These are phyloP conservation scores for Sporisorium exsertum DNA, from an alignment of 1,284 basidiomycete genomes.

Conservation along the genomic window DNA sequence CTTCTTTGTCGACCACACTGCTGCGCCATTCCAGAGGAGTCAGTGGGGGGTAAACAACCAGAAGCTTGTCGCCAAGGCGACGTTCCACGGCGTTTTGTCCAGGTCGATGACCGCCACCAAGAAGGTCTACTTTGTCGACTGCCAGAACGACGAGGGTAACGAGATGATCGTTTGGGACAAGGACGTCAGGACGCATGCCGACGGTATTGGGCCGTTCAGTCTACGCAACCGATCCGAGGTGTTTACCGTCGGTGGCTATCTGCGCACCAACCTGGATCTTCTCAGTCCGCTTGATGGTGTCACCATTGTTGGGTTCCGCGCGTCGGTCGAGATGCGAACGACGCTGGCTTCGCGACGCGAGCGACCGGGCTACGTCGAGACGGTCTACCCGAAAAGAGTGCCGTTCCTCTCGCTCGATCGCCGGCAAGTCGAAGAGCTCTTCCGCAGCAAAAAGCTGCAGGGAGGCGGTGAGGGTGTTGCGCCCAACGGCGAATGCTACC, in stretches of 20 bases:
- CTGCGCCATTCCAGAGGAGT: conserved; percentile 28
- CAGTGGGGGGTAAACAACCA: conserved; percentile 33
- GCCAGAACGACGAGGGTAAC: conserved; percentile 32
- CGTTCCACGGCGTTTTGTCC: conserved; percentile 20
- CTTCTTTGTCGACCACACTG: conserved; percentile 34
- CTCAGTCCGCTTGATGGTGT: conserved; percentile 29
- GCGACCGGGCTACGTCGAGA: conserved; percentile 21
- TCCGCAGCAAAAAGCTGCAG: conserved; percentile 13
- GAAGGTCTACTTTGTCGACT: conserved; percentile 43
- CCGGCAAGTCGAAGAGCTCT: conserved; percentile 19
- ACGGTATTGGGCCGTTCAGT: conserved; percentile 28
- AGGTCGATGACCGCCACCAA: conserved; percentile 26
- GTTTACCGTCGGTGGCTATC: conserved; percentile 41
- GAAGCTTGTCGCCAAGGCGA: conserved; percentile 34
- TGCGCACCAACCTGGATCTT: conserved; percentile 32
- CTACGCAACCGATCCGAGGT: conserved; percentile 26
- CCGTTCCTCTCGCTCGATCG: conserved; percentile 26
- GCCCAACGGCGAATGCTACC: conserved; percentile 24
- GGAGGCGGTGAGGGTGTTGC: conserved; percentile 23
- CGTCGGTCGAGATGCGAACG: conserved; percentile 14
- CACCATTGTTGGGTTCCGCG: conserved; percentile 19
- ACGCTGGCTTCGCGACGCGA: conserved; percentile 21
- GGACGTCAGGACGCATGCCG: conserved; percentile 29
- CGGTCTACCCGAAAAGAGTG: conserved; percentile 15
- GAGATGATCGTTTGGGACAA: conserved; percentile 40